Base-by-base conservation (phyloP, 768 basidiomycete species). In the Podaxis sp. region DNA sequence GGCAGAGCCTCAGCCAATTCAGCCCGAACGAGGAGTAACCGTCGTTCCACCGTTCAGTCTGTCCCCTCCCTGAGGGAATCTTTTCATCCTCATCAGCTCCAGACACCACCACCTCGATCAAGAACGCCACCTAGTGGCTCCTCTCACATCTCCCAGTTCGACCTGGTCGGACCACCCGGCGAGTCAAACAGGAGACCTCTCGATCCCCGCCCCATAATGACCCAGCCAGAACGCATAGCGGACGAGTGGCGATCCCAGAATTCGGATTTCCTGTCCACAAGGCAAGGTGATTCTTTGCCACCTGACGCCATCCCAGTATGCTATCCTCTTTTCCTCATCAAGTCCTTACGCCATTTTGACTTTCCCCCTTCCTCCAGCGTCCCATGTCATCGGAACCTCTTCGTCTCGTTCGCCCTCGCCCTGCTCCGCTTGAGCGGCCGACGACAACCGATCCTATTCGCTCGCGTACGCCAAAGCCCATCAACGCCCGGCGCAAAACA, bases 231-330 rank as follows among this genome's bases (percentile, higher is more conserved):
- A 55, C 63, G 65, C 28, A 72, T 73, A 11, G 72, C 65, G 10
- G 70, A 71, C 27, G 69, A 75, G 46, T 75, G 75, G 74, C 65
- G 73, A 4, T 63, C 63, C 7, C 69, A 70, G 7, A 75, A 73
- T 44, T 52, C 68, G 2, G 68, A 69, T 38, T 61, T 66, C 36
- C 27, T 69, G n/a, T 63, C 62, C 27, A 32, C 65, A 38, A 2
- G 23, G 5, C 38, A 50, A 48, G 62, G 64, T 21, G 61, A 57
- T 5, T 51, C 66, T 11, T 55, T 61, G 32, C 40, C 62, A 13
- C 54, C 63, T 21, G 35, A 13, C 21, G 1, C 35, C 16, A 54
- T 54, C 18, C 42, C 18, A 35, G 59, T 61, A 44, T 27, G 50
- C 44, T 57, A 47, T 23, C 35, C 27, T 32, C 51, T 25, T 13